Evolutionary conservation across 2,329 filamentous ascomycete genomes (phyloP).

Genomic region (Graphilbum ipis-grandicollis): DNA sequence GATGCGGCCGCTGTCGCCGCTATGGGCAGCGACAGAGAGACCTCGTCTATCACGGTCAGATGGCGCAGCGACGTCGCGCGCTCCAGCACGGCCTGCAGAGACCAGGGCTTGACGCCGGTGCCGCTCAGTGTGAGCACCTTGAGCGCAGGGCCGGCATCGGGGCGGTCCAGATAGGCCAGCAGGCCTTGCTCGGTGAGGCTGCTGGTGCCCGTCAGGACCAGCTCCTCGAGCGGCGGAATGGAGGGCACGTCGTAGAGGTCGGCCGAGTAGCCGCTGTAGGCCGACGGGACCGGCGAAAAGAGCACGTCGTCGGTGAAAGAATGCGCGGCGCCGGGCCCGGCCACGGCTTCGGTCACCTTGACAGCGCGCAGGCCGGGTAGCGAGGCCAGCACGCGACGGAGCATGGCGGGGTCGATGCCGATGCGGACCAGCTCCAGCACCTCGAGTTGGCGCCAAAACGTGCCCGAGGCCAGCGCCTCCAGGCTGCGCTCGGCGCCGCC

Average conservation of each 20-base stretch:
- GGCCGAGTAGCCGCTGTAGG: not conserved
- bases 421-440: slow-evolving; percentile 54
- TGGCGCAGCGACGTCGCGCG: slow-evolving; percentile 39
- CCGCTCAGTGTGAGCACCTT: slow-evolving; percentile 51
- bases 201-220: slow-evolving; percentile 56
- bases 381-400: slow-evolving; percentile 53
- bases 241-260: slow-evolving; percentile 47
- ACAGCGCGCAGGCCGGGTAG: slow-evolving; percentile 55
- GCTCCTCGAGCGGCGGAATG: slow-evolving; percentile 56
- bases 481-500: slow-evolving; percentile 64
- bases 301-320: slow-evolving; percentile 62
- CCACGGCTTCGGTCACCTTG: slow-evolving; percentile 51
- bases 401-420: slow-evolving; percentile 49
- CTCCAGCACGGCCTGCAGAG: slow-evolving; percentile 42
- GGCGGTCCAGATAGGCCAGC: slow-evolving; percentile 45
- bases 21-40: slow-evolving; percentile 31
- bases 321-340: slow-evolving; percentile 13
- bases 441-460: slow-evolving; percentile 53
- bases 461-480: slow-evolving; percentile 46
- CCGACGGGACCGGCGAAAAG: not conserved
- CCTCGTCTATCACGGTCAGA: slow-evolving; percentile 33
- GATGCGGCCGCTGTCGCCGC: slow-evolving; percentile 11
- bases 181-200: slow-evolving; percentile 58
- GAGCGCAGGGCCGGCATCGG: slow-evolving; percentile 41
- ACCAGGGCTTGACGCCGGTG: slow-evolving; percentile 50